Conservation (phyloP, 106 monocot genomes). For the Acorus gramineus region DNA sequence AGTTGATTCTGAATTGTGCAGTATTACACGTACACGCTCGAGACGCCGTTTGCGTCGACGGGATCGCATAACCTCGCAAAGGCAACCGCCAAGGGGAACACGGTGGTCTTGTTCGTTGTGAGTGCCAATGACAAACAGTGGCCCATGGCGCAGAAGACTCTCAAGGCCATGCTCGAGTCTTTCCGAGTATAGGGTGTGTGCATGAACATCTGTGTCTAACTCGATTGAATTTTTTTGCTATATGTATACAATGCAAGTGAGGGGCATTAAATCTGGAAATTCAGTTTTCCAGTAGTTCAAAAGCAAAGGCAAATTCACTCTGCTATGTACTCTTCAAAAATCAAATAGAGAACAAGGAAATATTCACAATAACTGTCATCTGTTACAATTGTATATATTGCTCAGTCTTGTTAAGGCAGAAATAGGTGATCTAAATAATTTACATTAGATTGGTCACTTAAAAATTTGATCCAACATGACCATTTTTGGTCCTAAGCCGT, state of each 20-base stretch:
- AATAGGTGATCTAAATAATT: too few species aligned
- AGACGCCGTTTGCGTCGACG: conserved; percentile 80
- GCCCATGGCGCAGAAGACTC: conserved; percentile 58
- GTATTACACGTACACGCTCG: conserved; percentile 79
- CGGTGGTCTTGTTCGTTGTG: conserved; percentile 74
- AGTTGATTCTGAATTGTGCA: conserved; percentile 18
- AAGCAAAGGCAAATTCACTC: too few species aligned
- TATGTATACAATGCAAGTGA: not conserved
- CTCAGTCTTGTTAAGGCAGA: too few species aligned
- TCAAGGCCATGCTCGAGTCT: conserved; percentile 77
- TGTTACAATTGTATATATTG: too few species aligned
- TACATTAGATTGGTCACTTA: too few species aligned
- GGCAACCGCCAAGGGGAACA: conserved; percentile 87
- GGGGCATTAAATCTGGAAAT: not conserved
- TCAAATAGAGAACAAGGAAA: too few species aligned
- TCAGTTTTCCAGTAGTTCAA: too few species aligned
- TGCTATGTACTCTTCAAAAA: too few species aligned
- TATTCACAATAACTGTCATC: too few species aligned
- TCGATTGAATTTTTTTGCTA: not conserved
- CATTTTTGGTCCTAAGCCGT: too few species aligned
- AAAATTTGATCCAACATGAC: too few species aligned
- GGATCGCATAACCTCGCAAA: conserved; percentile 91
- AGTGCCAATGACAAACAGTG: conserved; percentile 94
- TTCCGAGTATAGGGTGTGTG: conserved; percentile 38
- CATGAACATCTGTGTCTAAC: not conserved